Base-by-base conservation (phyloP, 2,329 filamentous ascomycete species). In the Ceratocystis destructans region DNA sequence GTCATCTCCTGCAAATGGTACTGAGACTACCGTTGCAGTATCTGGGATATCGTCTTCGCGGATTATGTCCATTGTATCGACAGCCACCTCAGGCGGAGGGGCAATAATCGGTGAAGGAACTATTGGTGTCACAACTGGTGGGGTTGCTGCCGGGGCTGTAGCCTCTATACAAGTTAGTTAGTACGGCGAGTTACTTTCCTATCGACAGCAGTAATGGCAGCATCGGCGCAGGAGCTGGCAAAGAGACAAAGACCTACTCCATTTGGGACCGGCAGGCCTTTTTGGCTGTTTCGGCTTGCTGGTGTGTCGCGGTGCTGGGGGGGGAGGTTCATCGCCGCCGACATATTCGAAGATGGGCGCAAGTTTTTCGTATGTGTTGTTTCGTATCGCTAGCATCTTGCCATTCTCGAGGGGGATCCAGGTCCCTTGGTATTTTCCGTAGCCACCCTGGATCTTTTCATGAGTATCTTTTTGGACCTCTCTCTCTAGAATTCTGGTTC, bases 391-490 rank as follows among this genome's bases (percentile, higher is more conserved):
- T 44, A 99, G 85, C 69, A 83, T 78, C 71, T 91, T 85, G 66
- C 91, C 94, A 69, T 89, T 85, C 15, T 86, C 82, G 6, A 99
- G 83, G 6, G 94, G 94, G 62, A 99, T 94, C 92, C 94, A 99
- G 63, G 94, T 99, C 72, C 94, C 89, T 92, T 99, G 94, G 71
- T 97, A 99, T 84, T 97, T 97, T 72, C 94, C 94, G 75, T 97
- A 97, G 17, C 94, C 94, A 70, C 93, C 94, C 74, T 99, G 94
- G 5, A 99, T 92, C 78, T 99, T 99, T 78, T 97, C 94, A 74
- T 99, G 94, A 4, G 88, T 82, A 55, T 95, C 93, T 75, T 96
- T 96, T 73, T 99, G 94, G 6, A 99, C 93, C 73, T 99, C 94
- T 70, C 94, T 85, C 77, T 99, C 94, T 4, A 99, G 82, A 67